Conservation (phyloP, 805 yeast species). For the Spencermartinsiella europaea region DNA sequence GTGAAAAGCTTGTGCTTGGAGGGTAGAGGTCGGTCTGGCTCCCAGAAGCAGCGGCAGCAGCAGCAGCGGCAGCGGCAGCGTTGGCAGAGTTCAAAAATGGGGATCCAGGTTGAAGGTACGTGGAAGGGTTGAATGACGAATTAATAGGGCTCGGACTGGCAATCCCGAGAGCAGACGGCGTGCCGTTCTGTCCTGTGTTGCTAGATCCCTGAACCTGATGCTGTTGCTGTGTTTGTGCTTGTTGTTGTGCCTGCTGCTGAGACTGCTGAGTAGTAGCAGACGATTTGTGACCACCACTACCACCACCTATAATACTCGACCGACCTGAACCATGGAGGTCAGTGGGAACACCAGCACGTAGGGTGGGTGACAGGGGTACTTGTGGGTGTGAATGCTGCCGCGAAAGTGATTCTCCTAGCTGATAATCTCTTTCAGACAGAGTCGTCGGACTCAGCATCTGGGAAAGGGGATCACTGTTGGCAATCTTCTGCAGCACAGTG, state of each 20-base stretch:
- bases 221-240: too few species aligned
- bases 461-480: conserved; percentile 22
- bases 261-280: too few species aligned
- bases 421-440: background rate
- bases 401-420: conserved; percentile 3
- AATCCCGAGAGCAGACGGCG: background rate
- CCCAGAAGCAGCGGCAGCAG: background rate
- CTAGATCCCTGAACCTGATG: too few species aligned
- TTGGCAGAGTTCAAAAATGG: background rate
- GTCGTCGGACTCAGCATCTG: conserved; percentile 22
- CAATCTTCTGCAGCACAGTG: conserved; percentile 30
- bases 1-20: conserved; percentile 8
- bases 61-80: background rate
- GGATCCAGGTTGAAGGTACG: background rate
- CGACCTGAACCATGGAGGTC: background rate
- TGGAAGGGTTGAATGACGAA: background rate
- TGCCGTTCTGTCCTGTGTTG: background rate
- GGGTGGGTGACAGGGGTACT: conserved; percentile 4
- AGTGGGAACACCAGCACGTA: background rate
- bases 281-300: too few species aligned
- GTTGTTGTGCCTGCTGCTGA: background rate
- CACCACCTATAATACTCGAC: background rate
- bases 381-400: conserved; percentile 11
- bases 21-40: background rate
- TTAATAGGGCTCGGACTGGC: background rate